phyloP scores from a whole-genome alignment of 106 monocot species.

The Platanthera zijinensis region DNA sequence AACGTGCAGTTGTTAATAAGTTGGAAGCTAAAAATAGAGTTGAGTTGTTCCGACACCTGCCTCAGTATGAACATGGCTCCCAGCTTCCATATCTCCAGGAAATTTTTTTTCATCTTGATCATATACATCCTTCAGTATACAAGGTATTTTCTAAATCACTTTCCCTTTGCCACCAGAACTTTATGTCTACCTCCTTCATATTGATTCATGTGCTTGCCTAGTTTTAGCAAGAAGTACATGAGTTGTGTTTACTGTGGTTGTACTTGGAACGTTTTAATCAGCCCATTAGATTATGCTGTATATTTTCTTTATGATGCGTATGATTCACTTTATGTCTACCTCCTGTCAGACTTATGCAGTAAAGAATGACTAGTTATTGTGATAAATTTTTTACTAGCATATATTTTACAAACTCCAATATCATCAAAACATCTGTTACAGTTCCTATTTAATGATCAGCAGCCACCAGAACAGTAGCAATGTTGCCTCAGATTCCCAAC shows the following conservation, averaged over 20 bases:
- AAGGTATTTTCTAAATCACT: constrained; percentile 31
- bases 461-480: background rate
- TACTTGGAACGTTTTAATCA: background rate
- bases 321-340: background rate
- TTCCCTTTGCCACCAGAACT: background rate
- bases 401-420: background rate
- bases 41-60: constrained; percentile 82
- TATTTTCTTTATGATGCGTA: background rate
- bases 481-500: background rate
- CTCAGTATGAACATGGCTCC: constrained; percentile 75
- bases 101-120: constrained; percentile 73
- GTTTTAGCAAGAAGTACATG: background rate
- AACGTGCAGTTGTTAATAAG: constrained; percentile 61
- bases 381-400: background rate
- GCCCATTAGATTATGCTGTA: background rate
- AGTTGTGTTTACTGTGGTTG: background rate
- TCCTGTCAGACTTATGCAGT: background rate
- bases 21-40: constrained; percentile 71
- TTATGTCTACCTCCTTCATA: no score
- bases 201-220: background rate
- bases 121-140: constrained; percentile 81
- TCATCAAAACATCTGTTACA: background rate
- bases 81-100: constrained; percentile 71
- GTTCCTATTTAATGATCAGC: background rate
- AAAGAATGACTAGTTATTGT: background rate